Base-by-base conservation (phyloP, 805 yeast species). In the Wickerhamiella nectarea region DNA sequence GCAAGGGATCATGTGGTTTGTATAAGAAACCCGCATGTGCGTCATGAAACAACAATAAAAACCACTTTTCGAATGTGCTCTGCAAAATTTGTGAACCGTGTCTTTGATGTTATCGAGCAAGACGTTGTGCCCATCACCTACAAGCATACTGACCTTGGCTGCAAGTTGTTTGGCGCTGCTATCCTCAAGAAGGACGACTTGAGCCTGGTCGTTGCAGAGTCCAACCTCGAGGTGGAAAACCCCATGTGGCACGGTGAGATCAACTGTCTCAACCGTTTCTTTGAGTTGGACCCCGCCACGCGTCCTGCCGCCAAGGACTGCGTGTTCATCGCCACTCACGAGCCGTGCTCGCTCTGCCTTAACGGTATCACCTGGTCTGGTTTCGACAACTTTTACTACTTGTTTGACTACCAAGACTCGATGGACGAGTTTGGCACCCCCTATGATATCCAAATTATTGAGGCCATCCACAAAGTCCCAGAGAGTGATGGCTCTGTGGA, bases 321-420 rank as follows among this genome's bases (percentile, higher is more conserved):
- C 34, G 14, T 50, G n/a, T 51, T 51, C 22, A n/a, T 50, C 9
- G 46, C 55, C 3, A 51, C 55, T 5, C 55, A 51, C 31, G 55
- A 51, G 44, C 55, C 55, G 6, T 51, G 55, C 44, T 48, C 55
- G n/a, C 44, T 51, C 17, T 51, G 55, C 42, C 36, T 51, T 35
- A 45, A 46, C 11, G 55, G 52, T 1, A 50, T 51, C 28, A 50
- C 53, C 20, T 51, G 55, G 55, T 43, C 51, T 3, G 53, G 53
- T 8, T 51, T 51, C 36, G 55, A 51, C 48, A 51, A 51, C 38
- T 48, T 51, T 33, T 45, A 46, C 44, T 51, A 50, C 34, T 43
- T 48, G 29, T 51, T 51, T 43, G 46, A 50, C 26, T 48, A 51
- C 34, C 51, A 51, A 22, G 55, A 51, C 20, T 46, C 48, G 21